Evolutionary conservation across 179 eudicot species (phyloP), one percentile per base, ranked within the genome.

Genomic region (Beta macrorhiza): DNA sequence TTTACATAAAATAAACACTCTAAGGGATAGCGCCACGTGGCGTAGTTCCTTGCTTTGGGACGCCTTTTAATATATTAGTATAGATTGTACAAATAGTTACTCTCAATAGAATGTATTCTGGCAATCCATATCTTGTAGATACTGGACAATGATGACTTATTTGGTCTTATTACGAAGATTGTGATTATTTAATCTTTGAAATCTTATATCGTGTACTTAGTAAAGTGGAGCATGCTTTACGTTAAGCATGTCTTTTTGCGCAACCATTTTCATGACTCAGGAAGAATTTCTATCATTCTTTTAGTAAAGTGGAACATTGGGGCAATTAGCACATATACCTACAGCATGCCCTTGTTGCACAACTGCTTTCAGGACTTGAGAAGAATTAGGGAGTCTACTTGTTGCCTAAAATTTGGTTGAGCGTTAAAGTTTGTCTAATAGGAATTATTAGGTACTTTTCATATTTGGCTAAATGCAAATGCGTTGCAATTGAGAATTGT

Each of bases 171-270:
- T 65, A 52, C 19, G 58, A 81, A 70, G 56, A 64, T 32, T 53
- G 25, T 44, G 58, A 5, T n/a, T 55, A 74, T 15, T 53, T 63
- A 63, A 70, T 8, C 53, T 16, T 70, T 63, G 29, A 44, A 69
- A 10, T 65, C 17, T 52, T 65, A 8, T 17, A 32, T 68, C 25
- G 16, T 37, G n/a, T 37, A 25, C 55, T 11, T 17, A 57, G 57
- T 61, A 25, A 57, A 15, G 16, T 11, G 19, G 53, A 59, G 14
- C 52, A 67, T 49, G 45, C 53, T 49, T 49, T 71, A 37, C 73
- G 67, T 73, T 53, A 52, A 80, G 72, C 20, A 53, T 64, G 42
- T 67, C 63, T 63, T 62, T 62, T 73, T 51, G n/a, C 25, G 32
- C 71, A 61, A 58, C 32, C 47, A 42, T 20, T 32, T 15, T 78